These are phyloP conservation scores for Fusarium sp. DNA, from an alignment of 2,329 filamentous ascomycete species.

Conservation along the genomic window DNA sequence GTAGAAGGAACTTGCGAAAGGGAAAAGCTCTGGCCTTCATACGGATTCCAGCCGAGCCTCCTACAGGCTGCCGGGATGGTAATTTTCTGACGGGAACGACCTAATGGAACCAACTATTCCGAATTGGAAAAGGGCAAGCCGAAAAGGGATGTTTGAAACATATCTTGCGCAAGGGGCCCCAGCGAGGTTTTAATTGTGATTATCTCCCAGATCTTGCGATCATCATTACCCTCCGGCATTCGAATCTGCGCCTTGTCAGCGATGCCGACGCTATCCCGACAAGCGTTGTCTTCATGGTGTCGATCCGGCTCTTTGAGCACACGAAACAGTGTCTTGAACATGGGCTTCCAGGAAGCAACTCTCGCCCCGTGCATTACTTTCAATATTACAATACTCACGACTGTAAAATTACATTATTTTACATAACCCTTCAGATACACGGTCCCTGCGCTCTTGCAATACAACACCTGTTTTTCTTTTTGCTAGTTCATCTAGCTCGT, in stretches of 20 bases:
- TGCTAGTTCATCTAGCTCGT: constrained; percentile 24
- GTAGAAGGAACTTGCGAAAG: background rate
- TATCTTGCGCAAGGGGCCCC: constrained; percentile 30
- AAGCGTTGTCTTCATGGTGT: constrained; percentile 17
- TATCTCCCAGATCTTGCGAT: constrained; percentile 35
- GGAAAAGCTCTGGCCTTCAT: constrained; percentile 2
- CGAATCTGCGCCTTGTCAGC: constrained; percentile 15
- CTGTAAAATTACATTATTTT: constrained; percentile 4
- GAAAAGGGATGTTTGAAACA: constrained; percentile 42
- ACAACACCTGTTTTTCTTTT: constrained; percentile 13
- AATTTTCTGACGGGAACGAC: constrained; percentile 8
- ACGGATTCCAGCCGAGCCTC: constrained; percentile 31
- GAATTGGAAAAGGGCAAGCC: constrained; percentile 26
- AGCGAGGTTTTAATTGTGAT: constrained; percentile 36
- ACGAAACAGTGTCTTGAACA: background rate
- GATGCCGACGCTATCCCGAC: constrained; percentile 35
- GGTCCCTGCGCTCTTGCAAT: background rate
- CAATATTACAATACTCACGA: background rate
- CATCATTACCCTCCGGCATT: constrained; percentile 30
- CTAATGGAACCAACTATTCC: constrained; percentile 31
- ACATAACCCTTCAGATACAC: constrained; percentile 8
- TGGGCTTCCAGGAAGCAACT: background rate
- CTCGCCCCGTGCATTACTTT: background rate
- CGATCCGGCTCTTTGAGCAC: constrained; percentile 29
- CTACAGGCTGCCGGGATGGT: constrained; percentile 7